These are phyloP conservation scores for Eucalyptus dawsonii DNA, from an alignment of 345 rosid genomes.

Conservation along the genomic window DNA sequence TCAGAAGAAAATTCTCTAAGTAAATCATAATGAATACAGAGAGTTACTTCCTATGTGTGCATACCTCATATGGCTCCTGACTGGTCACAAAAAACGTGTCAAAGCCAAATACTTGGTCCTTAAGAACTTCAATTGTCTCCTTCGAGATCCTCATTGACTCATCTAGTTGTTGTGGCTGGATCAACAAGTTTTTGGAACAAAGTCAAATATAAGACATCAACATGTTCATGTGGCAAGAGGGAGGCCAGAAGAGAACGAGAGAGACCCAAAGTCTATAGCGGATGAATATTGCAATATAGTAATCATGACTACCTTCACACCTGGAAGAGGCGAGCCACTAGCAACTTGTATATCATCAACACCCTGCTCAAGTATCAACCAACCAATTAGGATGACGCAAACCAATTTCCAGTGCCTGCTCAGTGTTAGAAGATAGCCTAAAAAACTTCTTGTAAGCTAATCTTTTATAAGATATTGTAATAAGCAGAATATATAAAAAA, in stretches of 20 bases:
- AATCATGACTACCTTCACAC: conserved; percentile 73
- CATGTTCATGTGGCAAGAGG: background rate
- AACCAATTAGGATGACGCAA: background rate
- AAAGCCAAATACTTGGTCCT: conserved; percentile 90
- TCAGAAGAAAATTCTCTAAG: background rate
- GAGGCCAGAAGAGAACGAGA: background rate
- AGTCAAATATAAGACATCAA: background rate
- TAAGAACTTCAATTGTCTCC: conserved; percentile 69
- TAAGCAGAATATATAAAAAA: background rate
- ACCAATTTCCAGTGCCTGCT: background rate
- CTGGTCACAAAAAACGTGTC: conserved; percentile 93
- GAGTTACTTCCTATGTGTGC: background rate
- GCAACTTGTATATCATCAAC: conserved; percentile 44
- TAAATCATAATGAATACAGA: background rate
- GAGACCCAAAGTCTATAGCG: background rate
- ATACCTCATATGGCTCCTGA: conserved; percentile 95
- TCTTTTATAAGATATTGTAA: background rate
- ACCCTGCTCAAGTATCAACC: conserved; percentile 27
- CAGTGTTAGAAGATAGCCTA: background rate
- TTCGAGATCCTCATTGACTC: conserved; percentile 74
- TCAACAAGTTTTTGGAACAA: conserved; percentile 2
- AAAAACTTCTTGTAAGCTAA: background rate
- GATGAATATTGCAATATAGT: background rate
- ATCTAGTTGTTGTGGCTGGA: conserved; percentile 68
- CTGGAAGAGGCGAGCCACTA: conserved; percentile 91